Conservation (phyloP, 1,139 yeast species). For the Pichia sp. region DNA sequence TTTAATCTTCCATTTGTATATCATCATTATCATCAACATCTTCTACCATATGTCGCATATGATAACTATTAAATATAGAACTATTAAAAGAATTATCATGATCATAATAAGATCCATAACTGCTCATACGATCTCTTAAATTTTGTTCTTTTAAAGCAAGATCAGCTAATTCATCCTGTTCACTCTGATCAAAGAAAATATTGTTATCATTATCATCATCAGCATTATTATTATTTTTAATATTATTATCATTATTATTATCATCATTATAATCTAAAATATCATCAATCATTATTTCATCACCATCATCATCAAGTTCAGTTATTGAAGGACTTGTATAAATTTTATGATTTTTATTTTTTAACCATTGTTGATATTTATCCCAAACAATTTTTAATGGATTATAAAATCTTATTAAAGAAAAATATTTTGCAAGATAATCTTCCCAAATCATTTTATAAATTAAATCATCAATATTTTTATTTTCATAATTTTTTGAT, state of each 20-base stretch:
- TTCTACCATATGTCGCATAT: conserved; percentile 1
- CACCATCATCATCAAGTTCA: conserved; percentile 13
- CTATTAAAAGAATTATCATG: conserved; percentile 1
- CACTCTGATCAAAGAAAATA: not conserved
- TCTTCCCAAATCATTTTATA: conserved; percentile 17
- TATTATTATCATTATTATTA: conserved; percentile 12
- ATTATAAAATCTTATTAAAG: conserved; percentile 18
- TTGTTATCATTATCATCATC: conserved; percentile 12
- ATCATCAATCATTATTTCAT: conserved; percentile 12
- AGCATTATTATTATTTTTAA: conserved; percentile 10
- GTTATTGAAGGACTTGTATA: conserved; percentile 3
- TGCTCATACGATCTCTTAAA: conserved; percentile 15
- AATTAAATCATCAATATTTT: conserved; percentile 11
- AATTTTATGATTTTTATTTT: conserved; percentile 1
- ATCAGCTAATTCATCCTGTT: not conserved
- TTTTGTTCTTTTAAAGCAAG: conserved; percentile 6
- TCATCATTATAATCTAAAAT: conserved; percentile 10
- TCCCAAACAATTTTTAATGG: conserved; percentile 18
- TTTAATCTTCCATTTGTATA: conserved; percentile 12
- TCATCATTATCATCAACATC: conserved; percentile 13
- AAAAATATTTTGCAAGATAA: conserved; percentile 17
- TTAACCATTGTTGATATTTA: conserved; percentile 14
- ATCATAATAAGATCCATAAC: conserved; percentile 16
- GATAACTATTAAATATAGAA: no score
- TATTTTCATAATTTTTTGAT: conserved; percentile 3